These are phyloP conservation scores for Gracilaria domingensis DNA, from an alignment of 23 red algal species.

Conservation along the genomic window DNA sequence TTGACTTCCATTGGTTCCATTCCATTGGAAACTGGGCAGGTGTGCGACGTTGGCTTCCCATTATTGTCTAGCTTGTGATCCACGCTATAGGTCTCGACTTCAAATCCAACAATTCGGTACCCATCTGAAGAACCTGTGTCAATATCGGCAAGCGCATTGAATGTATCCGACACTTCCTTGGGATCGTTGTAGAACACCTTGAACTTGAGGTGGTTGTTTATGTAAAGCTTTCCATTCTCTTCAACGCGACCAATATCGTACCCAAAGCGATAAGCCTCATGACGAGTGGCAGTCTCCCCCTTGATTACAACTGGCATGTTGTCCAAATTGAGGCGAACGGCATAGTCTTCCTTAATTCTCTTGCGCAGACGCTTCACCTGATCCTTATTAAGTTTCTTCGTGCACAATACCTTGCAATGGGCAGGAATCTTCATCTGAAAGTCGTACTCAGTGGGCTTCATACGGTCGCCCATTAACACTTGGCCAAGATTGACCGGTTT, in stretches of 20 bases:
- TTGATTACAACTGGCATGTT: conserved; percentile 97
- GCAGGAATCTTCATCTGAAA: conserved; percentile 80
- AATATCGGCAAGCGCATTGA: conserved; percentile 53
- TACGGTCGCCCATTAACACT: conserved; percentile 89
- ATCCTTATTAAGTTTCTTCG: conserved; percentile 23
- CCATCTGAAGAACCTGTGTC: conserved; percentile 44
- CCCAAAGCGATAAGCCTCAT: conserved; percentile 71
- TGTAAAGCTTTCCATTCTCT: conserved; percentile 64
- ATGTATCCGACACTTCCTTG: conserved; percentile 6
- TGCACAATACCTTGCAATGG: conserved; percentile 89
- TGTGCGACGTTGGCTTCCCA: conserved; percentile 37
- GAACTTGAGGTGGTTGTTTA: conserved; percentile 98
- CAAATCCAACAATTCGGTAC: conserved; percentile 97
- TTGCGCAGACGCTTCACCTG: conserved; percentile 46
- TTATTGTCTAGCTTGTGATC: conserved; percentile 48
- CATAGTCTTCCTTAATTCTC: conserved; percentile 84
- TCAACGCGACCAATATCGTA: conserved; percentile 79
- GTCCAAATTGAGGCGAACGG: conserved; percentile 95
- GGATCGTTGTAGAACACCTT: conserved; percentile 93
- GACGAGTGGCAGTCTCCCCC: conserved; percentile 39
- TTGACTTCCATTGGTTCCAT: conserved; percentile 64
- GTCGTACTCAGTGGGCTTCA: conserved; percentile 87
- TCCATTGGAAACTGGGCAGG: conserved; percentile 56
- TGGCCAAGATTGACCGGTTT: conserved; percentile 88
- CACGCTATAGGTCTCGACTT: conserved; percentile 84